Evolutionary conservation across 805 yeast species (phyloP), one percentile per base, ranked within the genome.

Genomic region (Wickerhamomyces ciferrii): DNA sequence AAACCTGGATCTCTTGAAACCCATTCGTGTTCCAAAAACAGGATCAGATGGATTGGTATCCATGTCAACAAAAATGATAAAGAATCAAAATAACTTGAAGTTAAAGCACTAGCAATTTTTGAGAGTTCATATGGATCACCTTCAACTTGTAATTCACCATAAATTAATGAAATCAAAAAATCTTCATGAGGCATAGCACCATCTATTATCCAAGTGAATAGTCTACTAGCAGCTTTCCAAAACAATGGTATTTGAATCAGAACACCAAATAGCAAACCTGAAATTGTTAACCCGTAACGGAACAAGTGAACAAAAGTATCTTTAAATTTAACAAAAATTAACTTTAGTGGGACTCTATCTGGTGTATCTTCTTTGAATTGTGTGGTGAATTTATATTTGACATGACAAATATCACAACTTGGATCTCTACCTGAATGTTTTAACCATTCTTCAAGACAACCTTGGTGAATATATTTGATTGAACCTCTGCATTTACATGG

Each of bases 401-500:
- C 71, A 56, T 89, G 84, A 63, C 98, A 94, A 37, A 94, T 86
- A 62, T 92, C 98, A 74, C 98, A 94, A 35, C 77, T 72, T 13
- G 83, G 72, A 31, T 75, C 74, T 48, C 82, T 79, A 25, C 68
- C 68, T 21, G 59, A 55, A 45, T 54, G 90, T 43, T 75, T 72
- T 37, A 94, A 75, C 99, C 99, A 92, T 58, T 88, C 94, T 56
- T 81, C 69, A 41, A 92, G 67, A 64, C 99, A 94, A 46, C 85
- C 95, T 63, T 92, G 96, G 63, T 94, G 99, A 45, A 94, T 87
- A 58, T 83, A 91, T 61, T 84, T 85, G 62, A 94, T 95, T 14
- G 96, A 85, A 2, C 99, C 99, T 44, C 89, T 75, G 67, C 99
- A 94, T 58, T 79, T 83, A 67, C 99, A 94, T 3, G 99, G 99